phyloP scores from a whole-genome alignment of 176 grass and related monocot species.

The Tillandsia fasciculata region DNA sequence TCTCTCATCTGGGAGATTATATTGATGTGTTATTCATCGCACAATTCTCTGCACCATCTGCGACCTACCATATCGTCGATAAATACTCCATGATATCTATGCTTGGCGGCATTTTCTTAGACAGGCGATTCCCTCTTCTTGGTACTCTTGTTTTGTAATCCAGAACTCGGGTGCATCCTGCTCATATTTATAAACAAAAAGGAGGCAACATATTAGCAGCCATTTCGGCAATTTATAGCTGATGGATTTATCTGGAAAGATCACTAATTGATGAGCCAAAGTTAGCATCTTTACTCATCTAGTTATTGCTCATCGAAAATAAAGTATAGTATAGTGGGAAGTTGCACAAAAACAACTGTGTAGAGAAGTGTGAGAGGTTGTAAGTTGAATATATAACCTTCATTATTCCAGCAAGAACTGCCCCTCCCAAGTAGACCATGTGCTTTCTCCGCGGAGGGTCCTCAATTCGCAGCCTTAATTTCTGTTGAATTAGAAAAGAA shows the following conservation, averaged over 20 bases:
- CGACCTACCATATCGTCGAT: too few relatives aligned
- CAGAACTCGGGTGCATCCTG: constrained; percentile 94
- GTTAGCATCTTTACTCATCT: background rate
- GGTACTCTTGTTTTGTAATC: constrained; percentile 86
- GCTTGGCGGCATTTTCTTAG: constrained; percentile 80
- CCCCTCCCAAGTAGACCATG: constrained; percentile 93
- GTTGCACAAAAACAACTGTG: background rate
- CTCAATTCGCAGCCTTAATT: constrained; percentile 80
- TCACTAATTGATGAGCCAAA: background rate
- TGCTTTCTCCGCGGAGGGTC: constrained; percentile 95
- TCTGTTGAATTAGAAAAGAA: constrained; percentile 34
- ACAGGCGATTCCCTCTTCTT: constrained; percentile 71
- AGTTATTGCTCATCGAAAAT: background rate
- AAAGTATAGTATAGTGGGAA: too few relatives aligned
- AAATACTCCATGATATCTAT: constrained; percentile 2
- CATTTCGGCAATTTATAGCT: too few relatives aligned
- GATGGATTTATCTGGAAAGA: too few relatives aligned
- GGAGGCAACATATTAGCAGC: background rate
- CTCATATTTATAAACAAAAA: background rate
- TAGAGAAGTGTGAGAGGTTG: background rate
- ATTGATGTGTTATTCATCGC: too few relatives aligned
- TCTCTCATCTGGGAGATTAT: too few relatives aligned
- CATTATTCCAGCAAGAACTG: constrained; percentile 97
- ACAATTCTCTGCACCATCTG: too few relatives aligned
- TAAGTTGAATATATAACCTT: constrained; percentile 38